A percentile compares a stretch with the other conserved stretches of the same genome.
Evolutionary conservation across 2,329 filamentous ascomycete genomes (phyloP).

Genomic region (Ustulina deusta): DNA sequence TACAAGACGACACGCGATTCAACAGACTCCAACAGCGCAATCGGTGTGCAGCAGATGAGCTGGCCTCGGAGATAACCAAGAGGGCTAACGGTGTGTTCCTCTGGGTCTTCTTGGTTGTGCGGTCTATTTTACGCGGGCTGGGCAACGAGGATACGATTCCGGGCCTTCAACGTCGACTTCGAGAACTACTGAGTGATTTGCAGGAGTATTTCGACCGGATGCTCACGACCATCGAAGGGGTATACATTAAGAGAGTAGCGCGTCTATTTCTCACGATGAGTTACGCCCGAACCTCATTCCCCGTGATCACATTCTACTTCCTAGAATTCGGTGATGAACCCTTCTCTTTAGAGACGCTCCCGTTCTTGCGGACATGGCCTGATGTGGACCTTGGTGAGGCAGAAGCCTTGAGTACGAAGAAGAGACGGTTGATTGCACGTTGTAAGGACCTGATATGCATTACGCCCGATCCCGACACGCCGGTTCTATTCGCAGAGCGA

Average conservation of each 20-base stretch:
- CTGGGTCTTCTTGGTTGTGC: constrained; percentile 29
- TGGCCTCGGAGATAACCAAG: constrained; percentile 1
- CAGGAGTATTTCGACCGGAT: constrained; percentile 26
- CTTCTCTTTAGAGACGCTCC: constrained; percentile 8
- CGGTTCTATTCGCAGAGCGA: constrained; percentile 8
- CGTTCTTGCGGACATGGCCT: constrained; percentile 14
- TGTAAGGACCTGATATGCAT: constrained; percentile 29
- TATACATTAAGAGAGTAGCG: constrained; percentile 15
- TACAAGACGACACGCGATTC: background rate
- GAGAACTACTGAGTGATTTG: constrained; percentile 19
- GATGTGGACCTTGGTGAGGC: background rate
- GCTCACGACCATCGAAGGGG: constrained; percentile 8
- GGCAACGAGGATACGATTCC: constrained; percentile 19
- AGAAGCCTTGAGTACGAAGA: constrained; percentile 24
- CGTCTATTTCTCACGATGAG: constrained; percentile 15
- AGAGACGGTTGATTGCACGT: constrained; percentile 22
- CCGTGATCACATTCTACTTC: constrained; percentile 29
- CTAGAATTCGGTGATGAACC: constrained; percentile 23
- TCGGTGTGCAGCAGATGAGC: background rate
- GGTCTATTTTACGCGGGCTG: constrained; percentile 19
- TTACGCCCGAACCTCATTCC: constrained; percentile 14
- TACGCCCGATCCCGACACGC: constrained; percentile 11
- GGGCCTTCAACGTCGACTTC: constrained; percentile 20
- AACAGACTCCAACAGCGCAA: background rate
- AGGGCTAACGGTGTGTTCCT: constrained; percentile 26